These are phyloP conservation scores for Neckera pumila DNA, from an alignment of 225 moss, liverwort and hornwort species.

Conservation along the genomic window DNA sequence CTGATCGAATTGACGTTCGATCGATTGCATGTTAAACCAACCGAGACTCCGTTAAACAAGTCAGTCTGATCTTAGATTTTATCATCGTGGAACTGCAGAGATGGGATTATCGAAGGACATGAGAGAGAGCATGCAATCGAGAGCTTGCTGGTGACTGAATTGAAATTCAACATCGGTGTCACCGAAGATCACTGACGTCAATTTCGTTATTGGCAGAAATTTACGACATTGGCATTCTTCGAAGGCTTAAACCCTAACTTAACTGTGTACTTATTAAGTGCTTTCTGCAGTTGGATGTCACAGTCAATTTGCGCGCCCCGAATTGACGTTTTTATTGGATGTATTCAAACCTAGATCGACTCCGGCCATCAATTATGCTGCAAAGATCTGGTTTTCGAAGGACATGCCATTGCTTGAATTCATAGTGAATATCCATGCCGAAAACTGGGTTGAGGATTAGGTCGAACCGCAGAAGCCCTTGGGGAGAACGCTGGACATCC, in stretches of 20 bases:
- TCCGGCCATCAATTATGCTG: background rate
- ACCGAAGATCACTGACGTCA: background rate
- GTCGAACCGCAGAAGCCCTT: background rate
- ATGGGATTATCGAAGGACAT: too few species aligned
- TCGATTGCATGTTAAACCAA: background rate
- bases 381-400: too few species aligned
- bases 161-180: background rate
- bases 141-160: background rate
- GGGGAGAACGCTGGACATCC: background rate
- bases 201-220: background rate
- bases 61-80: background rate
- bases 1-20: background rate
- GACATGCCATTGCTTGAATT: background rate
- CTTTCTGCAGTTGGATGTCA: background rate
- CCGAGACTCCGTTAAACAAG: background rate
- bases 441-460: background rate
- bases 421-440: background rate
- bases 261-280: background rate
- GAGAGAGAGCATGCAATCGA: background rate
- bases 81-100: background rate
- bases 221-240: too few species aligned
- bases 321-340: background rate
- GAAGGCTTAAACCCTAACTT: background rate
- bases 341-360: background rate
- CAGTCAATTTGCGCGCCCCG: background rate